These are phyloP conservation scores for Colletotrichum nymphaeae DNA, from an alignment of 2,329 filamentous ascomycete genomes.

Conservation along the genomic window DNA sequence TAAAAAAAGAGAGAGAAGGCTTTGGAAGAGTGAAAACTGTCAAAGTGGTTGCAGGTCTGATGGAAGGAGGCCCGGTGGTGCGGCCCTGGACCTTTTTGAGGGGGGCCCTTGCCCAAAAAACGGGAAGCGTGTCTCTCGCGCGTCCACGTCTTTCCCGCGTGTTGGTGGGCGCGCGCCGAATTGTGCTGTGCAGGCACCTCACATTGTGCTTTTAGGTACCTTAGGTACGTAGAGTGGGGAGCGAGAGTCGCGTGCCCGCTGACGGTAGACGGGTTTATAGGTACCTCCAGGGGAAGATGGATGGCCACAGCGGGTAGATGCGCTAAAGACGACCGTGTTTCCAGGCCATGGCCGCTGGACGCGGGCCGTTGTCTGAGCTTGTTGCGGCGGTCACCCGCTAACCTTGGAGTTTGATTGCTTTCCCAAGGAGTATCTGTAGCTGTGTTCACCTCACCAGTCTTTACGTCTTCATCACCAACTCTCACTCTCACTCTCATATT, in stretches of 20 bases:
- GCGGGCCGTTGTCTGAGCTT: conserved; percentile 20
- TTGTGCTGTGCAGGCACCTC: conserved; percentile 2
- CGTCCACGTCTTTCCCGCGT: conserved; percentile 21
- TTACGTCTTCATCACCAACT: not conserved
- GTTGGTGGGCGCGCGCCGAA: conserved; percentile 8
- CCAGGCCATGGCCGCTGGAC: conserved; percentile 15
- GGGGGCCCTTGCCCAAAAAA: conserved; percentile 24
- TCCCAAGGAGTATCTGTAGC: not conserved
- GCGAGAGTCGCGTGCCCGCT: not conserved
- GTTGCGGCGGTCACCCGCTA: conserved; percentile 1
- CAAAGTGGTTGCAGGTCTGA: conserved; percentile 40
- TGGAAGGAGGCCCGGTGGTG: conserved; percentile 40
- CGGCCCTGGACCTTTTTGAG: conserved; percentile 44
- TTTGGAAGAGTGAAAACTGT: conserved; percentile 7
- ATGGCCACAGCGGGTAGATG: not conserved
- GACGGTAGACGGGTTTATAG: not conserved
- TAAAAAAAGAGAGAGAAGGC: conserved; percentile 14
- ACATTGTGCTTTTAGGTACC: not conserved
- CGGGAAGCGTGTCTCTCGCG: conserved; percentile 18
- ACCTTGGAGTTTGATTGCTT: conserved; percentile 2
- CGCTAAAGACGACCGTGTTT: conserved; percentile 14
- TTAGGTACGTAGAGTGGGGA: not conserved
- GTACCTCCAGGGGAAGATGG: not conserved
- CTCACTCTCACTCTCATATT: not conserved
- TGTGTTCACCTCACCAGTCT: not conserved